A percentile compares a stretch with the other conserved stretches of the same genome.
phyloP scores from a whole-genome alignment of 83 land plant genomes.

The Larix sibirica region DNA sequence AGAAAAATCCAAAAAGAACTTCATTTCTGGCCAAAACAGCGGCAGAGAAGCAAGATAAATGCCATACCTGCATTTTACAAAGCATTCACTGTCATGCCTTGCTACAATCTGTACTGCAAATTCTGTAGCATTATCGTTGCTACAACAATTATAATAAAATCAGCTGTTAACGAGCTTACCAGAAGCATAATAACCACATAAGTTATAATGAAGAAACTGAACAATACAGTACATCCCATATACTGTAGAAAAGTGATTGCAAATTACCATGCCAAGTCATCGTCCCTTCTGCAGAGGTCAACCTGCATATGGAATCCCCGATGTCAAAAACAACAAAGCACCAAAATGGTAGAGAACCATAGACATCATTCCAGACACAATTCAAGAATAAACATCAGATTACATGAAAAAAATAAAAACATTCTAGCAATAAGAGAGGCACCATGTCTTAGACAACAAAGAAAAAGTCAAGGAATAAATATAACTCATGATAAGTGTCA shows the following conservation, averaged over 20 bases:
- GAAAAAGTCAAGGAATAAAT: neutral
- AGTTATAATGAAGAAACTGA: neutral
- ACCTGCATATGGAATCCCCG: conserved; percentile 13
- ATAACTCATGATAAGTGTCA: neutral
- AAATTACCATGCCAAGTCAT: conserved; percentile 9
- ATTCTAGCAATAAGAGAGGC: neutral
- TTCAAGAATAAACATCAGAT: neutral
- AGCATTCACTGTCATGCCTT: conserved; percentile 16
- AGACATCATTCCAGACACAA: neutral
- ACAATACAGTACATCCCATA: neutral
- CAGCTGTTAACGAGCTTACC: neutral
- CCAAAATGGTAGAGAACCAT: neutral
- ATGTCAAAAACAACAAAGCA: neutral
- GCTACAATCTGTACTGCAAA: conserved; percentile 27
- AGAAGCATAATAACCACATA: neutral
- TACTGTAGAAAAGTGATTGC: neutral
- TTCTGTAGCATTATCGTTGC: conserved; percentile 28
- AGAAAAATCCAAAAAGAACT: neutral
- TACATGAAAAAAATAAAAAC: neutral
- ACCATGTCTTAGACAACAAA: neutral
- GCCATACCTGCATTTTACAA: conserved; percentile 34
- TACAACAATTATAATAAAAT: conserved; percentile 6
- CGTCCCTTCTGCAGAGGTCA: conserved; percentile 10
- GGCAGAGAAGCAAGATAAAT: neutral
- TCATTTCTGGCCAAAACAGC: neutral